These are phyloP conservation scores for Debaryomyces robertsiae DNA, from an alignment of 1,139 yeast genomes.

Conservation along the genomic window DNA sequence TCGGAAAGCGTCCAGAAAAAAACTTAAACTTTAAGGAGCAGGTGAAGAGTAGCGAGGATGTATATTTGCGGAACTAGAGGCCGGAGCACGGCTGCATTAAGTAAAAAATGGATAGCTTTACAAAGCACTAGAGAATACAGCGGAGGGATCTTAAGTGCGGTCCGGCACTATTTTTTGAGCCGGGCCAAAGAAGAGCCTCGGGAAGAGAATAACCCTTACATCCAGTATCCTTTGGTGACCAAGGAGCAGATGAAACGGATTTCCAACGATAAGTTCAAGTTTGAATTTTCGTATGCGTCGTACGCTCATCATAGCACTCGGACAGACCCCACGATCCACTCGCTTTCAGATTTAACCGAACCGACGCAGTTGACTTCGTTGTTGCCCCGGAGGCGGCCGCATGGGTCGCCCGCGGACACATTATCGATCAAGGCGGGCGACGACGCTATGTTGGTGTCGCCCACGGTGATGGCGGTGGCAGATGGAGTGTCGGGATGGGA, in stretches of 20 bases:
- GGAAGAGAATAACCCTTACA: constrained; percentile 40
- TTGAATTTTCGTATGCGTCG: constrained; percentile 49
- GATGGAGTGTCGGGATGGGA: constrained; percentile 69
- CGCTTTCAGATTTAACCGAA: constrained; percentile 54
- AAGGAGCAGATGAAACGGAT: constrained; percentile 41
- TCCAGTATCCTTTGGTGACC: constrained; percentile 46
- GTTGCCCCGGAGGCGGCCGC: constrained; percentile 54
- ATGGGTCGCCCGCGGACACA: constrained; percentile 57
- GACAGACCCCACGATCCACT: constrained; percentile 46
- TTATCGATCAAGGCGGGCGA: constrained; percentile 59
- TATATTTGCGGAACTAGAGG: constrained; percentile 2
- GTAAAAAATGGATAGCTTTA: not conserved
- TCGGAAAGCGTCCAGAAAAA: not conserved
- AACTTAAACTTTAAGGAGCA: not conserved
- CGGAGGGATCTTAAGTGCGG: constrained; percentile 25
- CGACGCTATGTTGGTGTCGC: constrained; percentile 63
- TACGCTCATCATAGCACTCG: constrained; percentile 51
- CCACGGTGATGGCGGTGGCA: constrained; percentile 57
- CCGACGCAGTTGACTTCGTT: constrained; percentile 50
- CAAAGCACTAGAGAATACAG: constrained; percentile 2
- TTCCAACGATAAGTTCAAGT: constrained; percentile 43
- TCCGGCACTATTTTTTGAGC: constrained; percentile 29
- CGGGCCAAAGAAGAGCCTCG: constrained; percentile 21
- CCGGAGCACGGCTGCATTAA: not conserved
- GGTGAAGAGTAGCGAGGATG: not conserved